Evolutionary conservation across 1,139 yeast species (phyloP).

Genomic region (Nakaseomyces nivariensis): DNA sequence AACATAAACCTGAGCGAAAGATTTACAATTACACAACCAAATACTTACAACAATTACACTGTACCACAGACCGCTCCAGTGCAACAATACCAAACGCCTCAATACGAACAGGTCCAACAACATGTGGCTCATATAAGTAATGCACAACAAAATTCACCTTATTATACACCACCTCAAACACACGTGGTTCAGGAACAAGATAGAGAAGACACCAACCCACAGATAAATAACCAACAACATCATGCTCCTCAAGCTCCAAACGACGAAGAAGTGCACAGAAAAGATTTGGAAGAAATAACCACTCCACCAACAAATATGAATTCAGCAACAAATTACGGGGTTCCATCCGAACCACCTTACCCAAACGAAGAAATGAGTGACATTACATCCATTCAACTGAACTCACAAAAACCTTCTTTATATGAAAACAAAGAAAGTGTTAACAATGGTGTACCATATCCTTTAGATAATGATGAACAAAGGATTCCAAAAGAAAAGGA

Average conservation of each 20-base stretch:
- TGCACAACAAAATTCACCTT: background rate
- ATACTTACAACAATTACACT: slow-evolving; percentile 15
- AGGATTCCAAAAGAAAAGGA: slow-evolving; percentile 3
- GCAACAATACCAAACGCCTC: background rate
- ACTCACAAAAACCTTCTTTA: background rate
- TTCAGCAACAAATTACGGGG: background rate
- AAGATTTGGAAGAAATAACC: slow-evolving; percentile 6
- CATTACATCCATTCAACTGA: slow-evolving; percentile 4
- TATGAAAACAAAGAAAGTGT: background rate
- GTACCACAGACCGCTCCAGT: background rate
- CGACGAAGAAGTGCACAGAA: background rate
- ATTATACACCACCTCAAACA: slow-evolving; percentile 4
- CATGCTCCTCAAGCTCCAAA: background rate
- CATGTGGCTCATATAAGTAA: slow-evolving; percentile 2
- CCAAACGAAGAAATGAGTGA: slow-evolving; percentile 19
- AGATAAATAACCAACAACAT: background rate
- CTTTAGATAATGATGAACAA: slow-evolving; percentile 13
- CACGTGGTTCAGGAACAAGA: background rate
- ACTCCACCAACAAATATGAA: slow-evolving; percentile 5
- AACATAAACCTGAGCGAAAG: slow-evolving; percentile 25
- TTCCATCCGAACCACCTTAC: slow-evolving; percentile 21
- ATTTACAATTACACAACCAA: slow-evolving; percentile 19
- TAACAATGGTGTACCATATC: slow-evolving; percentile 10
- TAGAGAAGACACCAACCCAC: background rate
- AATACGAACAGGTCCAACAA: slow-evolving; percentile 9